Evolutionary conservation across 202 grass and related monocot genomes (phyloP), one percentile per base, ranked within the genome.

Genomic region (Elaeis oleifera): DNA sequence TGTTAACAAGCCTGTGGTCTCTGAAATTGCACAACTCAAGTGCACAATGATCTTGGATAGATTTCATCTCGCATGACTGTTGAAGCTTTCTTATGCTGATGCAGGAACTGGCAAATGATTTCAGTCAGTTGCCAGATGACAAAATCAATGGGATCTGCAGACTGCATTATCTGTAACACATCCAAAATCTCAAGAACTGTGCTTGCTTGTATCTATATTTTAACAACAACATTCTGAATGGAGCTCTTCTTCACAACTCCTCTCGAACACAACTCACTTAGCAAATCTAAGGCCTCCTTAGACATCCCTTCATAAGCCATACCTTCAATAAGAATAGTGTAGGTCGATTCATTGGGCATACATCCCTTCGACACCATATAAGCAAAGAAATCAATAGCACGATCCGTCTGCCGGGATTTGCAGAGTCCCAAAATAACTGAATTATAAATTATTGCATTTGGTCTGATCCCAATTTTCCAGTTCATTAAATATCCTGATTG

Each of bases 341-440:
- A 90, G 17, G 82, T 80, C 18, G 68, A 71, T 60, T 90, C 79
- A 61, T 81, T 57, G 54, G 87, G 87, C 83, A 90, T 80, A 54
- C 73, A 83, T 18, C 82, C 82, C 74, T 59, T 64, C 11, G 69
- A 86, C 25, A 90, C 73, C 87, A 90, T 90, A 69, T 74, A 51
- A 69, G 50, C 57, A 56, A 86, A 74, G 28, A 90, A 69, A 67
- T 90, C 79, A 28, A 90, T 86, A 32, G 76, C 87, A 50, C 70
- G 36, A 31, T 80, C 76, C 56, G 70, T 80, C 76, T 78, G 79
- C 61, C 80, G 79, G 53, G 63, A 62, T 83, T 78, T 83, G 25
- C 82, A 90, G 55, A 90, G 83, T 17, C 58, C 79, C 49, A 71
- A 57, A 3, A 90, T 71, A 51, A 86, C 55, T 16, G 62, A 58